Evolutionary conservation across 179 eudicot genomes (phyloP).

Genomic region (Vitellaria paradoxa): DNA sequence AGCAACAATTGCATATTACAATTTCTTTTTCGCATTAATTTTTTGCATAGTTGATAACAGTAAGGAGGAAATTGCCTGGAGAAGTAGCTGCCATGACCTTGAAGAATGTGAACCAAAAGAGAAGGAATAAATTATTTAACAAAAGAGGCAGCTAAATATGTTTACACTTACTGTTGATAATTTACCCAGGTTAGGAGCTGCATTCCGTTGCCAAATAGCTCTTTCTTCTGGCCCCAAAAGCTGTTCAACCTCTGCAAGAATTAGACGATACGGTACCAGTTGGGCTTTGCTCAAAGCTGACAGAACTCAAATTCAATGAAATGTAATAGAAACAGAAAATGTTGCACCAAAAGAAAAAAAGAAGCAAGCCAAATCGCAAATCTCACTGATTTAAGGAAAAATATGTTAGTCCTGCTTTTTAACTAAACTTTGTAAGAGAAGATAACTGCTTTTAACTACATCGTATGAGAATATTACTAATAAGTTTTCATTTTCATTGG

Average conservation of each 20-base stretch:
- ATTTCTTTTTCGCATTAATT: neutral
- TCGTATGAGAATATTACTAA: neutral
- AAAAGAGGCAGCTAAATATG: conserved; percentile 1
- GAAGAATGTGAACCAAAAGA: neutral
- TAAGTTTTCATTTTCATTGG: neutral
- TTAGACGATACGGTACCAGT: neutral
- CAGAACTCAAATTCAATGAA: neutral
- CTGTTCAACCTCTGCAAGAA: conserved; percentile 64
- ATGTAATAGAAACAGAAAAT: neutral
- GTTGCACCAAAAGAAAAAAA: neutral
- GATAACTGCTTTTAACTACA: neutral
- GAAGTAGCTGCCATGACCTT: neutral
- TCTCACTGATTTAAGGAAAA: neutral
- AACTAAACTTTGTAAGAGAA: neutral
- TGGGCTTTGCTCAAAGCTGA: neutral
- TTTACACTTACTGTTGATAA: conserved; percentile 71
- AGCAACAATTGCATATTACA: neutral
- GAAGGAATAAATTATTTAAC: neutral
- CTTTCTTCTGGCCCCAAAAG: conserved; percentile 76
- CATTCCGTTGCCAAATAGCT: conserved; percentile 56
- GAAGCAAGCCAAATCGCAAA: neutral
- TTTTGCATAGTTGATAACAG: neutral
- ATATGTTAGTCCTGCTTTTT: neutral
- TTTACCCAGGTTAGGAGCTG: conserved; percentile 53
- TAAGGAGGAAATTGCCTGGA: conserved; percentile 6